A percentile compares a stretch with the other conserved stretches of the same genome.
Conservation (phyloP, 2,329 filamentous ascomycete genomes). For the Allantophomopsis cytisporea region DNA sequence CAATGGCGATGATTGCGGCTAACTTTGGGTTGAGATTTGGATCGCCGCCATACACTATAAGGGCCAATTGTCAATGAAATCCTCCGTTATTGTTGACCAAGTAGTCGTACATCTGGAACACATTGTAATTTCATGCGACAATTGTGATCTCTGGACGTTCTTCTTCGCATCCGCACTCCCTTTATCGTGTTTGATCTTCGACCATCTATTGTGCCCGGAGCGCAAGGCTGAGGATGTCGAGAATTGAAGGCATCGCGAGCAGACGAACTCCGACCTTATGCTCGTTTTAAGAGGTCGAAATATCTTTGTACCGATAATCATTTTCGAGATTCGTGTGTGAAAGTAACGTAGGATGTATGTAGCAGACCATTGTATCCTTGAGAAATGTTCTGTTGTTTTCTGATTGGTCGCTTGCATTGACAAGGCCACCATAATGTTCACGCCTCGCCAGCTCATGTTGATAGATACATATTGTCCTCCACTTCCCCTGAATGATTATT, state of each 20-base stretch:
- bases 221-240: constrained; percentile 28
- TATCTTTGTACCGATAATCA: constrained; percentile 15
- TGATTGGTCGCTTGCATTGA: too few species aligned
- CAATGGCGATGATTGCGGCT: constrained; percentile 55
- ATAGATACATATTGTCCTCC: too few species aligned
- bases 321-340: constrained; percentile 1
- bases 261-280: constrained; percentile 6
- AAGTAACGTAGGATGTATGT: too few species aligned
- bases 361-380: too few species aligned
- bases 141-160: constrained; percentile 51
- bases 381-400: too few species aligned
- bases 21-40: constrained; percentile 63
- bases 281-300: constrained; percentile 5
- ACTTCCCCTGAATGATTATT: too few species aligned
- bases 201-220: constrained; percentile 86
- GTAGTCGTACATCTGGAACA: too few species aligned
- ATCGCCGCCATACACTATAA: constrained; percentile 60
- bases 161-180: constrained; percentile 73
- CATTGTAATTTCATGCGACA: constrained; percentile 56
- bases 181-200: constrained; percentile 92
- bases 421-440: too few species aligned
- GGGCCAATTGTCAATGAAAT: background rate
- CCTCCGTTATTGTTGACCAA: too few species aligned
- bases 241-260: constrained; percentile 17
- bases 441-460: too few species aligned